Base-by-base conservation (phyloP, 169 alveolate species). In the Eimeria maxima region DNA sequence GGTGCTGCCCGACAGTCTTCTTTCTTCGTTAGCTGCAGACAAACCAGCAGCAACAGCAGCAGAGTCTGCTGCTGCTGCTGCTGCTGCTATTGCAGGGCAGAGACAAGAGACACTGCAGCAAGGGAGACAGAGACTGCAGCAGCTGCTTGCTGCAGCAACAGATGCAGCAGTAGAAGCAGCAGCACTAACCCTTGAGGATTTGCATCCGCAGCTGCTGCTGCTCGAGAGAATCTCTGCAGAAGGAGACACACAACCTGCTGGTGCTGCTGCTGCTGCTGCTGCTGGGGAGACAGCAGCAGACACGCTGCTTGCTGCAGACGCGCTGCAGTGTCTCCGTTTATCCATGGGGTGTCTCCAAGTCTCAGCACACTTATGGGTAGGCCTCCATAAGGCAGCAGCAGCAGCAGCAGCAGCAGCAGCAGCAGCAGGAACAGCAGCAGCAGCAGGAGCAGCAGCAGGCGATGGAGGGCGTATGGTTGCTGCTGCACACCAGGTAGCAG, bases 141-240 rank as follows among this genome's bases (percentile, higher is more conserved):
- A 7, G 90, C 71, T 81, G 90, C 90, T 81, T 50, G 67, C 67
- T 45, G 71, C 71, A 50, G 90, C 90, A 50, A 81, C 90, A 24
- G 90, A 81, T 47, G 90, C 90, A 18, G 90, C 90, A 7, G 71
- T 81, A 24, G 73, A 81, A 13, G 90, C 90, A 47, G 90, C 90
- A 81, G 90, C 90, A 27, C n/a, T 81, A 63, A 81, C 90, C 6
- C 71, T 81, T 0, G 90, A 81, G 16, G 90, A 81, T 45, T 24
- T 81, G 2, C 69, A 50, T 11, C 90, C 90, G 3, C 90, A 81
- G 38, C 18, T 81, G 90, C 71, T 81, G 44, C 90, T 57, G 42
- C 67, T 81, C 14, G 90, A 81, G 90, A 45, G 18, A 20, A 45
- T 81, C 47, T 45, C 57, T 4, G 27, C 90, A 24, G 71, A 27